Base-by-base conservation (phyloP, 1,139 yeast genomes). In the Scheffersomyces lignicola region DNA sequence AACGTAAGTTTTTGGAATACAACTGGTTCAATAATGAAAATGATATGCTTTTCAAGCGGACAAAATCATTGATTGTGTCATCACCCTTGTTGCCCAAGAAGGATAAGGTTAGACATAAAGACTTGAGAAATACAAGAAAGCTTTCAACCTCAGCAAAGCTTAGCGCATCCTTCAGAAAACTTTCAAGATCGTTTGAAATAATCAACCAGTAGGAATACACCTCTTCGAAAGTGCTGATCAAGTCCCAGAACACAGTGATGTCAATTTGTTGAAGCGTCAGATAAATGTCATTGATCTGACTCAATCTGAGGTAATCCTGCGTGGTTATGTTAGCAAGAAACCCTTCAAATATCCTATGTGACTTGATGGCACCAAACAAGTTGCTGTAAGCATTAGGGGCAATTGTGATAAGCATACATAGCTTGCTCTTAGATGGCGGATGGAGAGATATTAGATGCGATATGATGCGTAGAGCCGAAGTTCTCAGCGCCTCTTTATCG, bases 161-260 rank as follows among this genome's bases (percentile, higher is more conserved):
- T n/a, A 85, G 56, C 24, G 63, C 67, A 2, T 68, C 77, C 37
- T 58, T 48, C 11, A 47, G 54, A 35, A 76, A 73, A 35, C 83
- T 61, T 49, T 84, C 95, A 15, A 66, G 59, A 52, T 88, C 96
- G 40, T 81, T 85, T 0, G 90, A 77, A 3, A 88, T 78, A 23
- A 81, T 73, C 16, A 82, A 42, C 70, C 70, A 64, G 41, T 68
- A 71, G 0, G 73, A 64, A 43, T 63, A 65, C 22, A 69, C 42
- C 35, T 69, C 73, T 42, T 65, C 62, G 44, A 68, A 69, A 2
- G 67, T 52, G 28, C 49, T 59, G 2, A 67, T 45, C 1, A 54
- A 45, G 26, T 59, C 58, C 71, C 72, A 67, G 40, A 69, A 69
- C 2, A 37, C 36, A 2, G 39, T 47, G 10, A 45, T 33, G 0